Conservation (phyloP, 345 rosid species). For the Eucalyptus marginata region DNA sequence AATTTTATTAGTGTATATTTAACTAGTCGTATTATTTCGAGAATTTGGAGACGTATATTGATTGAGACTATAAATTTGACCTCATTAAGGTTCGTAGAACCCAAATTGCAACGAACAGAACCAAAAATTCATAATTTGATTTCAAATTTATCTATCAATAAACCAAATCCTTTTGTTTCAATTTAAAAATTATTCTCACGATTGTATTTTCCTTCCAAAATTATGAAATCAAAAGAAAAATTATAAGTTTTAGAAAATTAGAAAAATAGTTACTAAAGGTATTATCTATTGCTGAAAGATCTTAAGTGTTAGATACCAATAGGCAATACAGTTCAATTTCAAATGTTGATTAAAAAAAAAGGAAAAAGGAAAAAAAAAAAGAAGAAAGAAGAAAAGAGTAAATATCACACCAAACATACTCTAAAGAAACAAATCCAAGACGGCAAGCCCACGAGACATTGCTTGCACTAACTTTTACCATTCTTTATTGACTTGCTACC, state of each 20-base stretch:
- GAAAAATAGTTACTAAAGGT: background rate
- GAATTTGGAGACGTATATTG: background rate
- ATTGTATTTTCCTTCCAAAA: background rate
- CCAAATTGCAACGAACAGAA: background rate
- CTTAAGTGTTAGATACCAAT: background rate
- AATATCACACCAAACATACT: background rate
- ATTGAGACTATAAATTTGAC: background rate
- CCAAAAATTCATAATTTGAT: background rate
- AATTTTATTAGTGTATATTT: background rate
- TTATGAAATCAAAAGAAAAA: background rate
- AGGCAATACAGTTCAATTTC: background rate
- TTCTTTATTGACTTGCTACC: background rate
- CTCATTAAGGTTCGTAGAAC: background rate
- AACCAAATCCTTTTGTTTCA: background rate
- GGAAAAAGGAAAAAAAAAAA: fast-evolving
- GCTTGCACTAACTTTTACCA: background rate
- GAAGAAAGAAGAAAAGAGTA: no score
- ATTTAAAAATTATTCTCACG: background rate
- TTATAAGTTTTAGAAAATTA: background rate
- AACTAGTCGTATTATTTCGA: background rate
- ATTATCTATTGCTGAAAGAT: background rate
- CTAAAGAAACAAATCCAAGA: background rate
- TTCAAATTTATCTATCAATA: background rate
- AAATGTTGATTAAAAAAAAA: background rate
- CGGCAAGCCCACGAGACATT: background rate